Evolutionary conservation across 192 early-diverging fungal genomes (phyloP), one percentile per base, ranked within the genome.

Genomic region (Dimargaris cristalligena): DNA sequence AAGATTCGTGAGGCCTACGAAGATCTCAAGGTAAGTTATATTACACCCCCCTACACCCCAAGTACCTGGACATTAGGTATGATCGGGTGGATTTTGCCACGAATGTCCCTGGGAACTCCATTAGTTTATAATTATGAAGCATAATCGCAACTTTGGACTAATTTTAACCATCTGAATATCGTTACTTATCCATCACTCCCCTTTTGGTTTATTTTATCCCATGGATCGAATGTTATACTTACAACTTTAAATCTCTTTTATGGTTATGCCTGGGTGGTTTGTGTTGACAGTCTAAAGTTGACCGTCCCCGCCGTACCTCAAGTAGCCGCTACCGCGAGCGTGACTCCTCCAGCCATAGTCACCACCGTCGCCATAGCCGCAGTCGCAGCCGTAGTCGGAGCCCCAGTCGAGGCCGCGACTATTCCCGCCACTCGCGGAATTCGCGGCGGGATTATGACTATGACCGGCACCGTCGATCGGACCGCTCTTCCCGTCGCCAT

Each of bases 1-100:
- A 80, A 77, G 46, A 86, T 91, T 45, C 78, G 85, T 52, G 78
- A 82, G 51, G 82, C 87, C 18, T 71, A 83, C 44, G 81, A 87
- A 61, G 81, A 86, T 58, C 73, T 71, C 62, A 76, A 78, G 60
- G 67, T 71, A 69, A 62, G 60, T 63, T 58, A 38, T 18, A 28
- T 8, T 31, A 52, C n/a, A 58, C 46, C 45, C 29, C 2, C 49
- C 50, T 25, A 31, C 22, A 25, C 20, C 18, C 18, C 20, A 18
- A 45, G 4, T 29, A 18, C 29, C 20, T 55, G 22, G 54, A 8
- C 33, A 26, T n/a, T 32, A 55, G 22, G 33, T n/a, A 20, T 25
- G 46, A 6, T 25, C n/a, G 20, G 46, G 46, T 47, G 46, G 25
- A 47, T 18, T 18, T 3, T 47, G n/a, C 6, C n/a, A 47, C 6